A percentile compares a stretch with the other conserved stretches of the same genome.
Evolutionary conservation across 2,329 filamentous ascomycete species (phyloP).

Genomic region (Fusarium sp.): DNA sequence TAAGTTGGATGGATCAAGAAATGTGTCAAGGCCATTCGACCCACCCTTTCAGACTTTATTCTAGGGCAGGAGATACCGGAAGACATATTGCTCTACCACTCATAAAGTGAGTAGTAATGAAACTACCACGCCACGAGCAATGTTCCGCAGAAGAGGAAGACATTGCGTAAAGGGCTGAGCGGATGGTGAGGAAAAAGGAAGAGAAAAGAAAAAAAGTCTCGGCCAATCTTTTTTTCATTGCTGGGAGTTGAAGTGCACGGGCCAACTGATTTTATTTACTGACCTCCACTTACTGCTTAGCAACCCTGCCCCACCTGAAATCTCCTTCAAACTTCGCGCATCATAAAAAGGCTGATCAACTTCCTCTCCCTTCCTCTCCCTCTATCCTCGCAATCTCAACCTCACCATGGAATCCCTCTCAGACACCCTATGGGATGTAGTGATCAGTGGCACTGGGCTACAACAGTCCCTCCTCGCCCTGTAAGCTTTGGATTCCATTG

Average conservation of each 20-base stretch:
- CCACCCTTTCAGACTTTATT: conserved; percentile 81
- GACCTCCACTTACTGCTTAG: background rate
- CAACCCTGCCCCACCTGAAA: conserved; percentile 40
- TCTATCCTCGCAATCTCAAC: conserved; percentile 31
- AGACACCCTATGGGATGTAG: conserved; percentile 81
- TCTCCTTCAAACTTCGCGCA: conserved; percentile 30
- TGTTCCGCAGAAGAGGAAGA: conserved; percentile 43
- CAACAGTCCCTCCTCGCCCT: conserved; percentile 82
- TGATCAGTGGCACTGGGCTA: conserved; percentile 82
- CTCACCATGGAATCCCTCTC: conserved; percentile 76
- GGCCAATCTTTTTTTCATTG: conserved; percentile 22
- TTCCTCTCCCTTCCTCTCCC: conserved; percentile 13
- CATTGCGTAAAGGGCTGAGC: conserved; percentile 47
- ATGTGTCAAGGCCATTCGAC: conserved; percentile 84
- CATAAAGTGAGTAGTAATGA: conserved; percentile 59
- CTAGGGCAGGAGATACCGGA: conserved; percentile 91
- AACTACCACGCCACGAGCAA: conserved; percentile 58
- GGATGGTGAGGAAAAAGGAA: conserved; percentile 42
- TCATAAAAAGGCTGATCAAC: conserved; percentile 24
- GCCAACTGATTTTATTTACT: conserved; percentile 24
- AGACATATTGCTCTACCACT: conserved; percentile 73
- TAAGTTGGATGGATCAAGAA: conserved; percentile 23
- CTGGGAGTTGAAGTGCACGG: conserved; percentile 31
- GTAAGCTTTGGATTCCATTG: conserved; percentile 63
- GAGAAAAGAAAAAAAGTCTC: conserved; percentile 44